Percentiles rank a stretch among this genome's conserved stretches.
Evolutionary conservation across 108 stramenopile genomes (phyloP).

Genomic region (Pseudonitzschia pungens): DNA sequence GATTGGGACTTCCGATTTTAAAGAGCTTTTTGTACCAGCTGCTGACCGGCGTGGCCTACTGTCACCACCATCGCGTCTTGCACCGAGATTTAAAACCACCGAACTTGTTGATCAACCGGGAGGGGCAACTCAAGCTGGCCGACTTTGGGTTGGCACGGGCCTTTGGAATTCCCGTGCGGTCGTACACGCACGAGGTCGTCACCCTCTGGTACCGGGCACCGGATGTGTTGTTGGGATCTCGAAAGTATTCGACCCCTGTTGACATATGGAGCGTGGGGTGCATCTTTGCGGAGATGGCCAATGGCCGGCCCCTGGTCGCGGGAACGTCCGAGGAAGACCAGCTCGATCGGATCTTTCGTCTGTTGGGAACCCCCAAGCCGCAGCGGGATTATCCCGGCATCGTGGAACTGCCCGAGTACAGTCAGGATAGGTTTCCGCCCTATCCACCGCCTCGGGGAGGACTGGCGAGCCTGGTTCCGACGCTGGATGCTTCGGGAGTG

Average conservation of each 20-base stretch:
- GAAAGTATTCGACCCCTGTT: conserved; percentile 92
- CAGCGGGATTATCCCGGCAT: conserved; percentile 81
- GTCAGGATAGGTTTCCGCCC: conserved; percentile 86
- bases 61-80: conserved; percentile 96
- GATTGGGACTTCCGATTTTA: conserved; percentile 69
- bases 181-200: conserved; percentile 95
- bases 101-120: conserved; percentile 93
- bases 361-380: conserved; percentile 95
- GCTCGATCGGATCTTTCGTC: conserved; percentile 95
- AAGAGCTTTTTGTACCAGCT: conserved; percentile 89
- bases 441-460: conserved; percentile 94
- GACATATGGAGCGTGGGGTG: conserved; percentile 96
- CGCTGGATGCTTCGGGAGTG: conserved; percentile 65
- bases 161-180: conserved; percentile 91
- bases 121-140: conserved; percentile 95
- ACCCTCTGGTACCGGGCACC: conserved; percentile 99
- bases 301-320: conserved; percentile 94
- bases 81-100: conserved; percentile 99
- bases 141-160: conserved; percentile 98
- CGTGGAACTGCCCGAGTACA: too few relatives aligned
- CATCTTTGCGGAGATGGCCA: conserved; percentile 98
- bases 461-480: conserved; percentile 56
- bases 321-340: conserved; percentile 99
- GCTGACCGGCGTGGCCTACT: conserved; percentile 89
- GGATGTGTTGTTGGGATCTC: conserved; percentile 91